Evolutionary conservation across 352 stramenopile genomes (phyloP).

Genomic region (Aphanomyces invadans): DNA sequence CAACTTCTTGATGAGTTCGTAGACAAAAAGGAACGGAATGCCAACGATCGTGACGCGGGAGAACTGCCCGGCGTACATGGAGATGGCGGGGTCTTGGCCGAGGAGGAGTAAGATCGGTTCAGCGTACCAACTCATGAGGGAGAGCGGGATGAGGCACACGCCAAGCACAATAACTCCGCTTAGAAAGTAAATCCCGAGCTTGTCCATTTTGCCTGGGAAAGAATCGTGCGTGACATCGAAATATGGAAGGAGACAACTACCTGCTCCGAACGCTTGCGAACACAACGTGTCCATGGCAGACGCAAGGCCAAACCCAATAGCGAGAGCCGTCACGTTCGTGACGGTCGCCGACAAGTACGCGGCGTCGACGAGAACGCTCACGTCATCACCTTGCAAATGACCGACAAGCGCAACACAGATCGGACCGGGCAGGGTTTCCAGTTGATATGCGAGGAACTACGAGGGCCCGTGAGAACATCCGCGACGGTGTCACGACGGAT

Average conservation of each 20-base stretch:
- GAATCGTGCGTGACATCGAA: neutral
- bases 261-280: constrained; percentile 72
- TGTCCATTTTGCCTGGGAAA: constrained; percentile 30
- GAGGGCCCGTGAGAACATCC: neutral
- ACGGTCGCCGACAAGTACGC: constrained; percentile 59
- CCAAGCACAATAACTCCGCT: constrained; percentile 60
- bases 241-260: constrained; percentile 26
- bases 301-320: constrained; percentile 66
- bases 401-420: constrained; percentile 53
- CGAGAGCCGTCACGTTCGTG: constrained; percentile 73
- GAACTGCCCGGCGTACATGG: constrained; percentile 62
- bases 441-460: constrained; percentile 23
- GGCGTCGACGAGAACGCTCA: constrained; percentile 49
- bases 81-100: constrained; percentile 54
- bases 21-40: constrained; percentile 76
- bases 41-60: constrained; percentile 50
- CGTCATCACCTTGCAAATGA: constrained; percentile 53
- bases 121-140: constrained; percentile 71
- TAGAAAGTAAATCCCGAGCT: constrained; percentile 82
- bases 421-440: constrained; percentile 51
- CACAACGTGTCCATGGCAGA: constrained; percentile 86
- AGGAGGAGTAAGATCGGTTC: constrained; percentile 49
- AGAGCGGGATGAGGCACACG: constrained; percentile 46
- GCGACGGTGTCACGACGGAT: neutral
- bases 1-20: constrained; percentile 81